Conservation (phyloP, 2,329 filamentous ascomycete species). For the Fusarium napiforme region DNA sequence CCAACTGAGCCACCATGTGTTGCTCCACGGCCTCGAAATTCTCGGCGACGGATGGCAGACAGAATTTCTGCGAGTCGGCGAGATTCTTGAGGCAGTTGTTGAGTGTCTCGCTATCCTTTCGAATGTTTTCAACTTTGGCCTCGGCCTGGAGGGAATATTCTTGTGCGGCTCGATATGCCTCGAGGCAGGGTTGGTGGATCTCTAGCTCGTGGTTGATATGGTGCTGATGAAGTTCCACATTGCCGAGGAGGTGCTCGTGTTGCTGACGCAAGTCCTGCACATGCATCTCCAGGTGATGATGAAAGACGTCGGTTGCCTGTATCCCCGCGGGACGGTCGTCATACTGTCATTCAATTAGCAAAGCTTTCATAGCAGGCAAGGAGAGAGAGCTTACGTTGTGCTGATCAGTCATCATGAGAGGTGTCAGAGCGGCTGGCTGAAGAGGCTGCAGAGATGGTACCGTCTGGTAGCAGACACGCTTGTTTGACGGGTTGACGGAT, state of each 20-base stretch:
- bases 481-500: neutral
- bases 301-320: neutral
- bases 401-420: neutral
- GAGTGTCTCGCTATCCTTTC: neutral
- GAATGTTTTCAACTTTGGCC: neutral
- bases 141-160: neutral
- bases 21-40: constrained; percentile 3
- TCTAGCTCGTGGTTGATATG: neutral
- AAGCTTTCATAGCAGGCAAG: accelerated
- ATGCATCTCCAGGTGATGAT: neutral
- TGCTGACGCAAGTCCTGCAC: neutral
- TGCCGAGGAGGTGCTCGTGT: neutral
- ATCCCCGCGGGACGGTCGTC: neutral
- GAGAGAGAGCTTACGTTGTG: neutral
- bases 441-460: neutral
- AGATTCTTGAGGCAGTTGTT: neutral
- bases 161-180: neutral
- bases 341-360: neutral
- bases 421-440: accelerated
- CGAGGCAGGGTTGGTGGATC: neutral
- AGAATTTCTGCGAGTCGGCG: neutral
- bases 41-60: neutral
- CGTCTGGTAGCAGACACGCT: neutral
- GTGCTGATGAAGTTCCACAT: neutral
- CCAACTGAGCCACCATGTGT: neutral